These are phyloP conservation scores for Mycena sanguinolenta DNA, from an alignment of 768 basidiomycete genomes.

Conservation along the genomic window DNA sequence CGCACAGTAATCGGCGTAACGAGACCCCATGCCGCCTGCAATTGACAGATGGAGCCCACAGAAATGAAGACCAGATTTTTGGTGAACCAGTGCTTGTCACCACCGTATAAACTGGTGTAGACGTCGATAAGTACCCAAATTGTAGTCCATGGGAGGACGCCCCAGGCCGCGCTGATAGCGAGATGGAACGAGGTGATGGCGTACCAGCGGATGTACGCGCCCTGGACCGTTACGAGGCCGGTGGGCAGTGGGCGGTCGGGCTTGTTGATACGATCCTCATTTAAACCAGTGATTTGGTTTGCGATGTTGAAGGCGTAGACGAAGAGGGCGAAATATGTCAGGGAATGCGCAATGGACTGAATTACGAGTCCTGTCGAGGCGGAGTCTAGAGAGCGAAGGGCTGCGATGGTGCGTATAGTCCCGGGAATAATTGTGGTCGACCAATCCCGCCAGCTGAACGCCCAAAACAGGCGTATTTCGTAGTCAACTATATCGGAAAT, in stretches of 20 bases:
- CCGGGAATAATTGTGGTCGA: slow-evolving; percentile 23
- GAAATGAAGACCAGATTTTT: slow-evolving; percentile 31
- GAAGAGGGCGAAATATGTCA: slow-evolving; percentile 24
- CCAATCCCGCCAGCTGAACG: slow-evolving; percentile 29
- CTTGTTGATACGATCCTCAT: slow-evolving; percentile 30
- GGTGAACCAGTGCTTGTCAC: slow-evolving; percentile 28
- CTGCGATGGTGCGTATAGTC: slow-evolving; percentile 19
- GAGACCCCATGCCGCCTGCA: slow-evolving; percentile 20
- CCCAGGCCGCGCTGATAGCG: slow-evolving; percentile 12
- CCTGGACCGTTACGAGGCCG: slow-evolving; percentile 11
- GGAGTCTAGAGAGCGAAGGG: slow-evolving; percentile 10
- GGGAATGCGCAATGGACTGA: not conserved
- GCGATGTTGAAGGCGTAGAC: slow-evolving; percentile 28
- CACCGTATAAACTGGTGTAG: slow-evolving; percentile 25
- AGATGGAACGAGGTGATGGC: slow-evolving; percentile 4
- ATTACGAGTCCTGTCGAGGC: not conserved
- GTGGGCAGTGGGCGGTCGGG: slow-evolving; percentile 28
- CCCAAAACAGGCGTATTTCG: slow-evolving; percentile 22
- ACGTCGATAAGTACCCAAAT: slow-evolving; percentile 19
- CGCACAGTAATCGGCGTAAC: slow-evolving; percentile 6
- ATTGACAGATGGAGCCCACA: slow-evolving; percentile 13
- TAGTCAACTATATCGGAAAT: not conserved
- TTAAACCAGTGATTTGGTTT: slow-evolving; percentile 27
- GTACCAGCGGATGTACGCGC: slow-evolving; percentile 26
- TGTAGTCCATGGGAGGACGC: slow-evolving; percentile 15